Base-by-base conservation (phyloP, 2,329 filamentous ascomycete species). In the Fusarium penzigii region DNA sequence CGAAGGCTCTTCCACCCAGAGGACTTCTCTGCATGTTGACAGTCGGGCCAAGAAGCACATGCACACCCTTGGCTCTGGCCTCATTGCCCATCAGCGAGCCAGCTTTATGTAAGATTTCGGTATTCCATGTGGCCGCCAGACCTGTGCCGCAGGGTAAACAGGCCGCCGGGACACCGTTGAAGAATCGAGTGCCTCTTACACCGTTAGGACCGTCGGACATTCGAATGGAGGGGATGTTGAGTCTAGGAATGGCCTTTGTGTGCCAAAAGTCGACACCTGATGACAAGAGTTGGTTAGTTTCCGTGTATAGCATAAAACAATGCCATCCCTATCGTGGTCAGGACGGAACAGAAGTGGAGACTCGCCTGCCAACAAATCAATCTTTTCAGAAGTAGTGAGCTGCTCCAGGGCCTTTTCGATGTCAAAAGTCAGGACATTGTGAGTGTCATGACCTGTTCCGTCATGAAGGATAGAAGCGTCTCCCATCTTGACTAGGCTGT, bases 171-270 rank as follows among this genome's bases (percentile, higher is more conserved):
- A 55, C 44, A 16, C 55, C 55, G 39, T 57, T 51, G 43, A 55
- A 55, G 46, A 55, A 57, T 10, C 48, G 36, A 14, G 44, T 51
- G 16, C 55, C 55, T 2, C 57, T 44, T 5, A 57, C 55, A 16
- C 59, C 61, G 45, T 62, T 62, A 49, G 58, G 59, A 38, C 61
- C 61, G 32, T 64, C 61, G 11, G 57, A 61, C 14, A 53, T 47
- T 29, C 58, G 49, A 12, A 57, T 48, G 1, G 52, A 50, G 2
- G 55, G 58, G 5, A 59, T 42, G 9, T 39, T 36, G 9, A 54
- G 52, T 17, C 52, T 43, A 20, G 53, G 47, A 39, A 62, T 48
- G 32, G 56, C 54, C 11, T 50, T 49, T 10, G 58, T 58, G 20
- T 64, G 58, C 60, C 60, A 64, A 41, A 50, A 56, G 20, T 55